These are phyloP conservation scores for Osmanthus fragrans DNA, from an alignment of 257 asterid genomes.

Conservation along the genomic window DNA sequence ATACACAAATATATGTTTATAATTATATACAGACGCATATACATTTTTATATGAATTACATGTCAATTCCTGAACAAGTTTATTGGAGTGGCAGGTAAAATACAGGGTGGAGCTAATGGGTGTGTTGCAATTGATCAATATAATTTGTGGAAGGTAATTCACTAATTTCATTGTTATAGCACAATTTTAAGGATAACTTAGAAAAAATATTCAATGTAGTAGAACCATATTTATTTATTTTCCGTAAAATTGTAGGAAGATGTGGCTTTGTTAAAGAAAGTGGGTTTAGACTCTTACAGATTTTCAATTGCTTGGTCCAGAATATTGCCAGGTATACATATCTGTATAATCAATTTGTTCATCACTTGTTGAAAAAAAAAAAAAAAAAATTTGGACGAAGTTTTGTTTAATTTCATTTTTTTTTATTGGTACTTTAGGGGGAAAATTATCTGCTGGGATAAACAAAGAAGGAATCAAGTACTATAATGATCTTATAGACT, in stretches of 20 bases:
- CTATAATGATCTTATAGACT: slow-evolving; percentile 31
- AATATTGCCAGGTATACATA: slow-evolving; percentile 25
- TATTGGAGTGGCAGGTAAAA: slow-evolving; percentile 24
- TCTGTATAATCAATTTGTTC: neutral
- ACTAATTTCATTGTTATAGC: neutral
- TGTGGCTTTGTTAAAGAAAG: slow-evolving; percentile 7
- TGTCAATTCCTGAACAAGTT: neutral
- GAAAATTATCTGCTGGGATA: slow-evolving; percentile 22
- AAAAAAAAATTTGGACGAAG: no score
- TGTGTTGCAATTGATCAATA: slow-evolving; percentile 46
- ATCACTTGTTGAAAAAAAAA: no score
- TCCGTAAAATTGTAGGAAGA: slow-evolving; percentile 13
- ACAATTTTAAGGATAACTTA: neutral
- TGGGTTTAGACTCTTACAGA: slow-evolving; percentile 16
- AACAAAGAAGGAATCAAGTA: slow-evolving; percentile 21
- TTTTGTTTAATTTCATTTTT: neutral
- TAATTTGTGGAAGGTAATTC: slow-evolving; percentile 31
- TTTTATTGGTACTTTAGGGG: neutral
- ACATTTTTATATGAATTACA: no score
- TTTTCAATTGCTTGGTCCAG: slow-evolving; percentile 34
- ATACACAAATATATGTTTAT: no score
- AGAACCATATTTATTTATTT: neutral
- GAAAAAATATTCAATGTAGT: neutral
- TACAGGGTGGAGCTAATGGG: slow-evolving; percentile 36
- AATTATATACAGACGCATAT: slow-evolving; percentile 11